Base-by-base conservation (phyloP, 768 basidiomycete species). In the Vararia minispora region DNA sequence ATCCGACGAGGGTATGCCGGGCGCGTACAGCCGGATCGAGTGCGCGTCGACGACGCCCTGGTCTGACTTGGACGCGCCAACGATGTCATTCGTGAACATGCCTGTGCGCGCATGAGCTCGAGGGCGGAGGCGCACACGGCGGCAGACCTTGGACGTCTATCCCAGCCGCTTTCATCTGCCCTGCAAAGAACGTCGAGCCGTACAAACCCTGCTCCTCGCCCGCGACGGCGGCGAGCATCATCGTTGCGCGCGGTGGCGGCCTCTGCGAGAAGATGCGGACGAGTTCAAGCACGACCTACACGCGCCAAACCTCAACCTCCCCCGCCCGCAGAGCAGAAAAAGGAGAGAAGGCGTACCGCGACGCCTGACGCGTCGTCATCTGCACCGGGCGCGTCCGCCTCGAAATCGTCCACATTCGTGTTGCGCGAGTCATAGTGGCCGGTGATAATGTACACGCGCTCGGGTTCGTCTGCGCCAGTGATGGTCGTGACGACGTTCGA, bases 21-120 rank as follows among this genome's bases (percentile, higher is more conserved):
- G 62, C 4, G 62, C 60, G 45, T 71, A 75, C 59, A 75, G 63
- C 4, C 72, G 59, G 45, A 74, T 65, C 42, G 64, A 63, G 45
- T 64, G 64, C 5, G 68, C 64, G 40, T 72, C 69, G 17, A 47
- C 52, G 13, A 60, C 58, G 3, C 67, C 65, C 28, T 70, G 64
- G 45, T 72, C 71, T 7, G 53, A 69, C 33, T 63, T 68, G 9
- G 69, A 61, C 34, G 67, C 67, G 2, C 72, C 71, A 6, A 74
- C 69, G 43, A 74, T 73, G 46, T 74, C 72, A 46, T 74, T 74
- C 46, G 72, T 64, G 37, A 72, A 55, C 72, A 72, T 72, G 14
- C 69, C n/a, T n/a, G n/a, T n/a, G n/a, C n/a, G n/a, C n/a, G n/a
- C n/a, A n/a, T n/a, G n/a, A n/a, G n/a, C n/a, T n/a, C n/a, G n/a